phyloP scores from a whole-genome alignment of 495 filamentous ascomycete species.

The Trichoderma erinaceum region DNA sequence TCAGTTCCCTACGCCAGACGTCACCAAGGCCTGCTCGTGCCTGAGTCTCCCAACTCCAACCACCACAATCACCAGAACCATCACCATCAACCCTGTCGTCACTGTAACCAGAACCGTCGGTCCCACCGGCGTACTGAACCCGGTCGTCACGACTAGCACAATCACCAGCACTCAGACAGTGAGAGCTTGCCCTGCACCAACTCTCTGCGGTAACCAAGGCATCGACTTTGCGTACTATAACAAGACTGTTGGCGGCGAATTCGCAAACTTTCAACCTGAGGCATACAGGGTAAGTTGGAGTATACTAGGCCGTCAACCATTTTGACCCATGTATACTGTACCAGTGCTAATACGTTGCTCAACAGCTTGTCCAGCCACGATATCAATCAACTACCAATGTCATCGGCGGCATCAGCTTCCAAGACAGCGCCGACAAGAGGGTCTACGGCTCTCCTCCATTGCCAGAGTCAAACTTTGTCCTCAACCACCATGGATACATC shows the following conservation, averaged over 20 bases:
- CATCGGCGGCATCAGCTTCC: constrained; percentile 2
- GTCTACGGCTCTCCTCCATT: constrained; percentile 5
- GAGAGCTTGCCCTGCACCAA: not conserved
- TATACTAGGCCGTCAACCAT: not conserved
- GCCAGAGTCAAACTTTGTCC: not conserved
- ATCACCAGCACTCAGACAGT: not conserved
- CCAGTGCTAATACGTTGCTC: not conserved
- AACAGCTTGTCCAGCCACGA: not conserved
- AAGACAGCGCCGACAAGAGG: not conserved
- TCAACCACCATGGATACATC: not conserved
- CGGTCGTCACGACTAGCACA: not conserved
- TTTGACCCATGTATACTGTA: not conserved
- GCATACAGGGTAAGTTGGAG: not conserved
- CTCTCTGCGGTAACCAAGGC: not conserved
- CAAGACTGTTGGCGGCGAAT: not conserved
- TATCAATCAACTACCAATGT: not conserved
- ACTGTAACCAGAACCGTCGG: not conserved
- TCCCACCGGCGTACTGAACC: not conserved
- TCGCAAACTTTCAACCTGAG: not conserved
- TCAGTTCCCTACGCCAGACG: not conserved
- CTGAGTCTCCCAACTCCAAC: not conserved
- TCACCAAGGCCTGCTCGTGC: not conserved
- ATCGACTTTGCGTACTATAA: not conserved
- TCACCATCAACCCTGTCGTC: not conserved
- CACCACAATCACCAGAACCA: not conserved